Evolutionary conservation across 495 filamentous ascomycete species (phyloP), one percentile per base, ranked within the genome.

Genomic region (Aspergillus campestris): DNA sequence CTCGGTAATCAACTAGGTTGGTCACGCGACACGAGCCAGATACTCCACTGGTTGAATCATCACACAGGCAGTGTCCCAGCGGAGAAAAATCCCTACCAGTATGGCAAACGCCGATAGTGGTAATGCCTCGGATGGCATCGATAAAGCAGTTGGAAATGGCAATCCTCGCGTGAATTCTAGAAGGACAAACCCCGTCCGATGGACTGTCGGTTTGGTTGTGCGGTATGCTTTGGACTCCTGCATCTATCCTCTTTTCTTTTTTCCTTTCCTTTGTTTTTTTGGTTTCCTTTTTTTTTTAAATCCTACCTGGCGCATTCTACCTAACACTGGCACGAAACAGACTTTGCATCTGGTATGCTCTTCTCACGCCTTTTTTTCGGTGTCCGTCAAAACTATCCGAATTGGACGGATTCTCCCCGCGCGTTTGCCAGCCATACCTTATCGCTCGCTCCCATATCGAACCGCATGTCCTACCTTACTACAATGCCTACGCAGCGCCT

Each of bases 381-480:
- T 99, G 94, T 62, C 94, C 92, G 8, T 72, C 83, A 14, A 74
- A 74, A 10, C 64, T 80, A 40, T 73, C 80, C 13, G 76, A 77
- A 3, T 69, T 91, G 55, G 81, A 75, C 38, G 76, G 84, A 24
- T 62, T 72, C 15, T 89, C 89, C 8, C 87, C 91, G 3, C 71
- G 65, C 40, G 79, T 97, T 29, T 99, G 94, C 73, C 83, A 82
- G 57, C 85, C 87, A 4, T 94, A 91, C 58, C 77, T 95, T 41
- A 71, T 81, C 39, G 66, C 79, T 41, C 81, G 81, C 45, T 76
- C 82, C 3, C 72, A 83, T 33, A 66, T 87, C 38, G 64, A 77
- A 27, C 92, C 94, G 7, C 82, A 92, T 58, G 51, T 94, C 31
- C 71, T 80, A 37, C 94, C 94, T 15, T 96, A 95, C 66, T 97